Evolutionary conservation across 2,329 filamentous ascomycete species (phyloP).

Genomic region (Podosphaera aphanis): DNA sequence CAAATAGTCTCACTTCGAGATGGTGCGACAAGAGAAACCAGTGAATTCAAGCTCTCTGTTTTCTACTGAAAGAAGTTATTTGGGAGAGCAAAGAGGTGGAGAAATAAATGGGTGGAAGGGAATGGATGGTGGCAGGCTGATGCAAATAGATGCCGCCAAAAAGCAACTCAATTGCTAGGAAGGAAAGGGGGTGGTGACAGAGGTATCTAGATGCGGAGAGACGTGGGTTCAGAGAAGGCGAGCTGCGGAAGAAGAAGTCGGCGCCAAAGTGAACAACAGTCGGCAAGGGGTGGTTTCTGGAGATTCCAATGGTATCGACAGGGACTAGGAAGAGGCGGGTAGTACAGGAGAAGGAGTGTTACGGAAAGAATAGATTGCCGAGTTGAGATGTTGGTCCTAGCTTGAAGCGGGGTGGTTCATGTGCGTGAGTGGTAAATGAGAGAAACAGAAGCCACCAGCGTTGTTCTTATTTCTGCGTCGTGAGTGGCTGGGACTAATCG

Average conservation of each 20-base stretch:
- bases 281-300: not conserved
- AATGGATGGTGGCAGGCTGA: not conserved
- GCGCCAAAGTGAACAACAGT: not conserved
- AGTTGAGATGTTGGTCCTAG: not conserved
- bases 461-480: not conserved
- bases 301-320: not conserved
- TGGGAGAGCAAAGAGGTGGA: not conserved
- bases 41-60: not conserved
- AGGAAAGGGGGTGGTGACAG: not conserved
- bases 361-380: not conserved
- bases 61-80: not conserved
- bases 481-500: not conserved
- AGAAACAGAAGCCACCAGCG: not conserved
- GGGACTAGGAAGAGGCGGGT: not conserved
- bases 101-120: not conserved
- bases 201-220: not conserved
- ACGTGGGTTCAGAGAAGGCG: not conserved
- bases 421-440: not conserved
- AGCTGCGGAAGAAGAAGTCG: slow-evolving; percentile 1
- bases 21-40: too few species aligned
- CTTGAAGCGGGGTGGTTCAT: not conserved
- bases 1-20: not conserved
- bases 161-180: not conserved
- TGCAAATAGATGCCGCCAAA: not conserved
- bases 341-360: not conserved